Evolutionary conservation across 2,329 filamentous ascomycete species (phyloP), one percentile per base, ranked within the genome.

Genomic region (Biscogniauxia mediterranea): DNA sequence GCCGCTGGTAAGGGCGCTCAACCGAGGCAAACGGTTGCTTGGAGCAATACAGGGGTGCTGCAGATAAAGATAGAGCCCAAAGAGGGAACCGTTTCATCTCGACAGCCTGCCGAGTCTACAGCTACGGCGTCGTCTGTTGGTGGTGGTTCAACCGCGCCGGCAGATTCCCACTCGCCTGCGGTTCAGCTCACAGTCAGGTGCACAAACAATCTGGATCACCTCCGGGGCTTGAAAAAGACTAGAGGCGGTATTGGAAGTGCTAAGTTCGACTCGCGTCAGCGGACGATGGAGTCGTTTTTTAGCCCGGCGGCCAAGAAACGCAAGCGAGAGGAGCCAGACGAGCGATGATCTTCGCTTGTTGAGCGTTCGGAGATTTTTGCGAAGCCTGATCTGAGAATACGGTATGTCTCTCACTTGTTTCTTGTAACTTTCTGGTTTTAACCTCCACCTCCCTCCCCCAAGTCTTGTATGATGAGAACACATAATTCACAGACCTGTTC

Each of bases 401-500:
- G 38, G 46, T 46, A n/a, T 19, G 13, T 17, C 17, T 17, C 17
- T 55, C 6, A 42, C 49, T 17, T 21, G 42, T 20, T 42, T 68
- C 73, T 72, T 78, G 81, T 84, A 80, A 63, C 67, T 55, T 59
- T 64, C n/a, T n/a, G n/a, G n/a, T 61, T 63, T 64, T 58, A 65
- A 2, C 53, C 52, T 57, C 32, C 51, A n/a, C n/a, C n/a, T n/a
- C 51, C 25, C 42, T 62, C 25, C 21, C 32, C 52, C 57, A 28
- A 60, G 52, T 84, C 80, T 84, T 81, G 80, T 73, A 86, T 91
- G 90, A 91, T 90, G 88, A 92, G 80, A 83, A 76, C 72, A 79
- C 83, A 81, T 80, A 79, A 80, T 85, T 89, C 89, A 92, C 89
- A 92, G 89, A 92, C 89, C 89, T 92, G 89, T 89, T 89, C 89